These are phyloP conservation scores for Fusarium floridanum DNA, from an alignment of 2,329 filamentous ascomycete species.

Conservation along the genomic window DNA sequence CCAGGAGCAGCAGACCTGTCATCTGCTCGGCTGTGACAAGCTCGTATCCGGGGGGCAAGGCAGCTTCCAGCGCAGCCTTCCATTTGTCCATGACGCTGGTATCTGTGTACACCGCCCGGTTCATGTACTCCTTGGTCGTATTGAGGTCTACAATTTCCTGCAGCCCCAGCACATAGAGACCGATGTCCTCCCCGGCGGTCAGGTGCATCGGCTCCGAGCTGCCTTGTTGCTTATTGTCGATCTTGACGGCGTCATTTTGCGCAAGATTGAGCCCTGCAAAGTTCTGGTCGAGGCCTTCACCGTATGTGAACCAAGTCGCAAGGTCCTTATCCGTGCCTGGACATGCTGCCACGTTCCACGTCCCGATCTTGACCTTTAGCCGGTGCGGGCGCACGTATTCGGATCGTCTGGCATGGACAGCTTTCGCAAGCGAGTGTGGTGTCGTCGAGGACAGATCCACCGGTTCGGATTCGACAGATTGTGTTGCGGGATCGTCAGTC, in stretches of 20 bases:
- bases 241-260: conserved; percentile 53
- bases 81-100: conserved; percentile 79
- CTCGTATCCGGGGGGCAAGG: conserved; percentile 81
- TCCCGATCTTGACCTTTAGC: conserved; percentile 89
- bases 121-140: conserved; percentile 82
- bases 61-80: conserved; percentile 80
- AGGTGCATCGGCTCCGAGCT: conserved; percentile 56
- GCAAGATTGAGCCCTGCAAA: conserved; percentile 68
- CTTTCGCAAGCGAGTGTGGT: conserved; percentile 71
- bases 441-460: conserved; percentile 59
- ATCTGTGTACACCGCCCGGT: conserved; percentile 76
- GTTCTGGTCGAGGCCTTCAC: conserved; percentile 75
- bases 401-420: conserved; percentile 77
- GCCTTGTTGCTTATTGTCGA: conserved; percentile 51
- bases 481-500: conserved; percentile 47
- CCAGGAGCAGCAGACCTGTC: conserved; percentile 83
- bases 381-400: conserved; percentile 84
- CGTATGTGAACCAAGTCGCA: conserved; percentile 87
- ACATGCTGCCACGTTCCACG: conserved; percentile 93
- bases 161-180: conserved; percentile 88
- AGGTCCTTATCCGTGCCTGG: conserved; percentile 90
- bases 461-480: conserved; percentile 56
- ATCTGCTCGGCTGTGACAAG: conserved; percentile 86
- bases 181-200: conserved; percentile 76
- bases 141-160: conserved; percentile 94